Conservation (phyloP, 1,139 yeast species). For the Debaryomyces fabryi region DNA sequence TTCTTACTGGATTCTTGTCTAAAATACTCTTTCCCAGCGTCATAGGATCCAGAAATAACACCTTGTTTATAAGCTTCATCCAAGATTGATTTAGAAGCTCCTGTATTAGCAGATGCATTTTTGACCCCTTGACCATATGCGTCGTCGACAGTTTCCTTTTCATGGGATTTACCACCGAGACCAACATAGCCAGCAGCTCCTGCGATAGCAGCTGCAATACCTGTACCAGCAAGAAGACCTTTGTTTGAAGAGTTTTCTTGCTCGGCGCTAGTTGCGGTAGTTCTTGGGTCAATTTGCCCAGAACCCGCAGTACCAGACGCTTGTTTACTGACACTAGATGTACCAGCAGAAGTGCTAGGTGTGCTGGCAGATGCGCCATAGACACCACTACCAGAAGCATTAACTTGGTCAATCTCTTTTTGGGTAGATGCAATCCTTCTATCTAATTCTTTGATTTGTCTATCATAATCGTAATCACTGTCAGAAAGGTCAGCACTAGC, state of each 20-base stretch:
- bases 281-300: neutral
- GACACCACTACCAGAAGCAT: neutral
- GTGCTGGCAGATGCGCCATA: constrained; percentile 8
- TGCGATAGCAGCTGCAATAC: constrained; percentile 14
- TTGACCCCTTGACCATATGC: neutral
- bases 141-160: neutral
- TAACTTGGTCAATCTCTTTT: constrained; percentile 24
- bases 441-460: constrained; percentile 24
- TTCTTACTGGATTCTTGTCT: neutral
- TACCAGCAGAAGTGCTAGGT: neutral
- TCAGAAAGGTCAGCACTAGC: constrained; percentile 17
- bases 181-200: constrained; percentile 21
- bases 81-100: neutral
- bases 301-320: neutral
- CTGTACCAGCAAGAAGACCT: constrained; percentile 10
- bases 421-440: constrained; percentile 26
- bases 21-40: constrained; percentile 10
- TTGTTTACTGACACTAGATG: constrained; percentile 4
- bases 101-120: neutral
- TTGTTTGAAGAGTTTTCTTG: constrained; percentile 3
- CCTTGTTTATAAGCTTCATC: constrained; percentile 15
- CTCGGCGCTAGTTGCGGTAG: neutral
- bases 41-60: constrained; percentile 16
- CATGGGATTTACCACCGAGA: constrained; percentile 5
- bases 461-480: constrained; percentile 22